These are phyloP conservation scores for Botryotinia globosa DNA, from an alignment of 2,329 filamentous ascomycete species.

Conservation along the genomic window DNA sequence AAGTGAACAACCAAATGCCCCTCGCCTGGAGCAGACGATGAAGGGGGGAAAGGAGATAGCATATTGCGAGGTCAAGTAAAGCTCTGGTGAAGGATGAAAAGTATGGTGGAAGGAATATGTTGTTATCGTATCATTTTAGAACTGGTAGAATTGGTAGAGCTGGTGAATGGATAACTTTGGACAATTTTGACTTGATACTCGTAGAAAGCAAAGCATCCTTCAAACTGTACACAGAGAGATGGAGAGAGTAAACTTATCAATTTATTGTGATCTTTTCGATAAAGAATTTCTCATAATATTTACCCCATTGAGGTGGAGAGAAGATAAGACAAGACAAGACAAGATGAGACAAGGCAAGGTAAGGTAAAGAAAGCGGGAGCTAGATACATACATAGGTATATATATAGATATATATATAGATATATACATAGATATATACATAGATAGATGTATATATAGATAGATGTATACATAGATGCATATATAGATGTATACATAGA, in stretches of 20 bases:
- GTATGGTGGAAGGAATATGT: background rate
- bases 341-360: background rate
- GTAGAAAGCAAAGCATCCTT: background rate
- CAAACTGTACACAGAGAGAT: background rate
- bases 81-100: background rate
- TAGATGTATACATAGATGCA: too few relatives aligned
- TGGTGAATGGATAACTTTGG: background rate
- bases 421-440: background rate
- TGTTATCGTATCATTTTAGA: conserved; percentile 3
- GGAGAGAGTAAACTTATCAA: background rate
- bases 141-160: background rate
- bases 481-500: too few relatives aligned
- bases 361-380: background rate
- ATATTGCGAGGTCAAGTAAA: conserved; percentile 20
- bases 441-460: too few relatives aligned
- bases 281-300: background rate
- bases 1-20: conserved; percentile 73
- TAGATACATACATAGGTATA: background rate
- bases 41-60: conserved; percentile 50
- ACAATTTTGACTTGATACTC: background rate
- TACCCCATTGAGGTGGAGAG: background rate
- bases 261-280: background rate
- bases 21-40: conserved; percentile 70
- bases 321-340: background rate
- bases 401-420: too few relatives aligned